These are phyloP conservation scores for Cyamopsis tetragonoloba DNA, from an alignment of 306 rosid species.

Conservation along the genomic window DNA sequence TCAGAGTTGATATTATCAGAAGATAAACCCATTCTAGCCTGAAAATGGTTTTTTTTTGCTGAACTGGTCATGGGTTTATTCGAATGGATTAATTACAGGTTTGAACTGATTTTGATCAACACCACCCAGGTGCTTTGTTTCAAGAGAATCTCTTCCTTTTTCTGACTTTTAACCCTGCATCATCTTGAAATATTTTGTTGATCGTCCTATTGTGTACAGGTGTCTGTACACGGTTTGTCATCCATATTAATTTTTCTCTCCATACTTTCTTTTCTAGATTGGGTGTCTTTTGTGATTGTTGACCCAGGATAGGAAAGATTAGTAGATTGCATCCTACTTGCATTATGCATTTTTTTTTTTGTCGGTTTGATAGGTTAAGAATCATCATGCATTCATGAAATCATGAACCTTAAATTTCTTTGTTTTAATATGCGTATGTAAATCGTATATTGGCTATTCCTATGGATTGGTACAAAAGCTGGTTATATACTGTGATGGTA, in stretches of 20 bases:
- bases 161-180: conserved; percentile 38
- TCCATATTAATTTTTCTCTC: conserved; percentile 26
- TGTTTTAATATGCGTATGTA: conserved; percentile 38
- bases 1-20: neutral
- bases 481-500: conserved; percentile 33
- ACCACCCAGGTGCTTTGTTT: conserved; percentile 26
- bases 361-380: conserved; percentile 33
- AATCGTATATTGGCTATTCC: conserved; percentile 35
- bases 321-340: conserved; percentile 37
- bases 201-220: conserved; percentile 14
- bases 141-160: conserved; percentile 36
- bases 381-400: conserved; percentile 52
- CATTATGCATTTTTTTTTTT: conserved; percentile 44
- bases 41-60: conserved; percentile 20
- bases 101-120: conserved; percentile 26
- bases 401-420: conserved; percentile 32
- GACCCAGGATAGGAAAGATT: conserved; percentile 32
- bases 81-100: conserved; percentile 29
- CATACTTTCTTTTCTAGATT: conserved; percentile 27
- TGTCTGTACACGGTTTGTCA: conserved; percentile 26
- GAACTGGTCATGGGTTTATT: conserved; percentile 26
- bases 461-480: conserved; percentile 26
- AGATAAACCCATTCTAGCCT: conserved; percentile 18
- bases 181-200: conserved; percentile 15
- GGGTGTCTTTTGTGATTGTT: conserved; percentile 30